Evolutionary conservation across 108 stramenopile species (phyloP), one percentile per base, ranked within the genome.

Genomic region (Mediolabrus comicus): DNA sequence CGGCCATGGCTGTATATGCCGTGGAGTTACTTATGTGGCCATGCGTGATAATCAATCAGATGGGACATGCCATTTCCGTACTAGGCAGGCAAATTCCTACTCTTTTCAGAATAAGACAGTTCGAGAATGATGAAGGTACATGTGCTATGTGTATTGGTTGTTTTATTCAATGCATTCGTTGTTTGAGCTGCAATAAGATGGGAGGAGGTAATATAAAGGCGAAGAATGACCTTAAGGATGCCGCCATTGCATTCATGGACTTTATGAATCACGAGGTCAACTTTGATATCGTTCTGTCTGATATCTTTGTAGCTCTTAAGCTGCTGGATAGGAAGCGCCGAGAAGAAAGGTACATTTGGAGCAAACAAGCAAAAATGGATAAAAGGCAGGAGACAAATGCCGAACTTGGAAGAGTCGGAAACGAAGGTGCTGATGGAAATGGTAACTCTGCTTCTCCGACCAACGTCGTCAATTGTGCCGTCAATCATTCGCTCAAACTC

Each of bases 181-280:
- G 56, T 30, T 52, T 58, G n/a, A 59, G 68, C 55, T 69, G 68
- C 58, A 69, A 69, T 52, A 33, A 14, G 43, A 12, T 69, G 32
- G 68, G 68, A 14, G 68, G 68, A 43, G 68, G 68, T 16, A 69
- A 49, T 26, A 69, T 69, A 24, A 7, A 38, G 58, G 68, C 56
- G 30, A 56, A 69, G 38, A 6, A 25, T 22, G 57, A 69, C 46
- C 68, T 69, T 11, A 58, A 24, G 46, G 68, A 69, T 59, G 68
- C 68, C 12, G 68, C 68, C 0, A 57, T 69, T n/a, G 68, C 68
- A 17, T 32, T 69, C 22, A 69, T 69, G 68, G 38, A 41, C 3
- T 69, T 69, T 27, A 58, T 69, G 27, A 69, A 69, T n/a, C 2
- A 9, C 2, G 68, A 57, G 8, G 56, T 34, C 56, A 39, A 46